Base-by-base conservation (phyloP, 768 basidiomycete genomes). In the Boletus patriciae region DNA sequence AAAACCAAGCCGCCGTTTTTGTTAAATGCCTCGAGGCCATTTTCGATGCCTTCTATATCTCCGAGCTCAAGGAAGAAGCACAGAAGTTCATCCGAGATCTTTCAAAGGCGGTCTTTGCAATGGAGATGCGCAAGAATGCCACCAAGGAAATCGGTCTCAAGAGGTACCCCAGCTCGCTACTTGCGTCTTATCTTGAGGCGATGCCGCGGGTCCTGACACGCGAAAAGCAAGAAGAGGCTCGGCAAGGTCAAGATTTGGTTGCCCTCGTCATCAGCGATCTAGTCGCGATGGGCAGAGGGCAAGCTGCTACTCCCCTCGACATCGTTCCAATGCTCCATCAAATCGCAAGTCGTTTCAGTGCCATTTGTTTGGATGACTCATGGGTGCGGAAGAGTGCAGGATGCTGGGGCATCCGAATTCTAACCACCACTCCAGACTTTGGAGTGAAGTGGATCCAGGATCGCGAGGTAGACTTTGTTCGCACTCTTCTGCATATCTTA, bases 361-460 rank as follows among this genome's bases (percentile, higher is more conserved):
- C 89, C 3, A 78, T 97, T 25, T 97, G 95, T 67, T 82, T 94
- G 53, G 95, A 97, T 55, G 94, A 94, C 65, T 81, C 90, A 0
- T 97, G 95, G 95, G 80, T 80, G 4, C 80, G 85, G 52, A 97
- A 98, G 72, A 87, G 86, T 65, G 96, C 95, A 10, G 97, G 94
- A 13, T 94, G 91, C 63, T 78, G 76, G 46, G 96, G 94, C 4
- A 88, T 98, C 68, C 83, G 82, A 57, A 84, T 95, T 50, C 83
- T 99, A 75, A 83, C 88, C 0, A 74, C 77, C 50, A 84, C 87
- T 18, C 82, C 88, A 1, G 82, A 85, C 13, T 71, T 97, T 40
- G 89, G 88, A 18, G 76, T 81, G 46, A 83, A 81, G 61, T 94
- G 94, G 90, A 80, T 93, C 52, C 80, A 83, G 58, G 91, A 95